Evolutionary conservation across 768 basidiomycete species (phyloP).

Genomic region (Suillus subalutaceus): DNA sequence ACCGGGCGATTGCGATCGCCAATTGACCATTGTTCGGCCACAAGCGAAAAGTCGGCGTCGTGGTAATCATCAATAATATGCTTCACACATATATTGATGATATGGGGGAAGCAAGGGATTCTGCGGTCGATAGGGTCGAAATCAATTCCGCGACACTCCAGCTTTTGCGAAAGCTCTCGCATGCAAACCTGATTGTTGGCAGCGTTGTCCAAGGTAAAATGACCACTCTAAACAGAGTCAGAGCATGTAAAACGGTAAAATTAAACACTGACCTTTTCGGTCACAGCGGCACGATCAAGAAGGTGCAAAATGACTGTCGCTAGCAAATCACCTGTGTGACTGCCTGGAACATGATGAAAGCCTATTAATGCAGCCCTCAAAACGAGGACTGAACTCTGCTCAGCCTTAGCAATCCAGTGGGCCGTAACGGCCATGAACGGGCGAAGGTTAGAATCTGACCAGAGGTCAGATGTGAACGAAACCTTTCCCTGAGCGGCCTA

Average conservation of each 20-base stretch:
- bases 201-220: neutral
- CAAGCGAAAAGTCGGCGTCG: neutral
- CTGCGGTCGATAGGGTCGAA: neutral
- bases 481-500: slow-evolving; percentile 10
- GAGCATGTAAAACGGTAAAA: neutral
- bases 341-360: slow-evolving; percentile 19
- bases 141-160: neutral
- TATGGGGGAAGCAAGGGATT: neutral
- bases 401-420: slow-evolving; percentile 16
- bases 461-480: slow-evolving; percentile 20
- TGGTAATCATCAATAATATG: neutral
- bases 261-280: neutral
- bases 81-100: neutral
- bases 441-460: slow-evolving; percentile 14
- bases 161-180: neutral
- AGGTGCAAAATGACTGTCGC: neutral
- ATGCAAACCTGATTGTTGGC: neutral
- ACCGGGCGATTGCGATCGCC: neutral
- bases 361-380: slow-evolving; percentile 13
- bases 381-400: slow-evolving; percentile 9
- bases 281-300: neutral
- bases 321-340: slow-evolving; percentile 19
- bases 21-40: neutral
- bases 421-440: slow-evolving; percentile 20
- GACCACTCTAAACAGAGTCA: neutral